Conservation (phyloP, 352 stramenopile genomes). For the Phytophthora ramorum region DNA sequence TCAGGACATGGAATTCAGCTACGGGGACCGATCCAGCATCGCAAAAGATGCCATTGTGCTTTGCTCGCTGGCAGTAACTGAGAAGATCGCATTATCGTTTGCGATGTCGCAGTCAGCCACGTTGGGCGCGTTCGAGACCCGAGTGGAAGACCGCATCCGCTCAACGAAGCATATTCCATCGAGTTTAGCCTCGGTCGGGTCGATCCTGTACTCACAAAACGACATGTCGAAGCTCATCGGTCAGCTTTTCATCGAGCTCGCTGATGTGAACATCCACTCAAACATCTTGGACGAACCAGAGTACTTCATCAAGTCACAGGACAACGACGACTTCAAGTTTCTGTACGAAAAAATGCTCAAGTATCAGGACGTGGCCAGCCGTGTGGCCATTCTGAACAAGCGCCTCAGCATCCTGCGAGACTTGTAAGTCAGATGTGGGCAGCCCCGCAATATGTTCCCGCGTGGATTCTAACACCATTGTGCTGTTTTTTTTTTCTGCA, state of each 20-base stretch:
- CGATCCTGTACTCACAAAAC: slow-evolving; percentile 89
- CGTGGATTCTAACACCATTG: slow-evolving; percentile 5
- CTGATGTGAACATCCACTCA: slow-evolving; percentile 94
- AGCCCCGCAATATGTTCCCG: background rate
- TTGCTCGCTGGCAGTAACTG: slow-evolving; percentile 64
- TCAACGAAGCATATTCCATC: slow-evolving; percentile 89
- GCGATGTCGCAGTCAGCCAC: slow-evolving; percentile 93
- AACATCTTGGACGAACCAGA: slow-evolving; percentile 94
- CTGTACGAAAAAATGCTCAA: slow-evolving; percentile 91
- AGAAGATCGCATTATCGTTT: slow-evolving; percentile 93
- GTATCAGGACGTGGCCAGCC: slow-evolving; percentile 93
- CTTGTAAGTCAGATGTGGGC: slow-evolving; percentile 55
- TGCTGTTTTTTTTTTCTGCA: slow-evolving; percentile 39
- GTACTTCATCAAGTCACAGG: slow-evolving; percentile 84
- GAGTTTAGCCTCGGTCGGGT: slow-evolving; percentile 83
- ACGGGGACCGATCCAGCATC: slow-evolving; percentile 54
- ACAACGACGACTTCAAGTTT: slow-evolving; percentile 92
- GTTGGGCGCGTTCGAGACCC: slow-evolving; percentile 92
- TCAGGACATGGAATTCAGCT: slow-evolving; percentile 74
- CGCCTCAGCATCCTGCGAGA: slow-evolving; percentile 93
- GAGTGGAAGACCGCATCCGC: slow-evolving; percentile 84
- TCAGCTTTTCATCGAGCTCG: slow-evolving; percentile 87
- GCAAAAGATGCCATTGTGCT: slow-evolving; percentile 87
- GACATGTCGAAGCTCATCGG: slow-evolving; percentile 94
- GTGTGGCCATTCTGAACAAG: slow-evolving; percentile 94